Conservation (phyloP, 2,329 filamentous ascomycete species). For the Coniochaeta pulveracea region DNA sequence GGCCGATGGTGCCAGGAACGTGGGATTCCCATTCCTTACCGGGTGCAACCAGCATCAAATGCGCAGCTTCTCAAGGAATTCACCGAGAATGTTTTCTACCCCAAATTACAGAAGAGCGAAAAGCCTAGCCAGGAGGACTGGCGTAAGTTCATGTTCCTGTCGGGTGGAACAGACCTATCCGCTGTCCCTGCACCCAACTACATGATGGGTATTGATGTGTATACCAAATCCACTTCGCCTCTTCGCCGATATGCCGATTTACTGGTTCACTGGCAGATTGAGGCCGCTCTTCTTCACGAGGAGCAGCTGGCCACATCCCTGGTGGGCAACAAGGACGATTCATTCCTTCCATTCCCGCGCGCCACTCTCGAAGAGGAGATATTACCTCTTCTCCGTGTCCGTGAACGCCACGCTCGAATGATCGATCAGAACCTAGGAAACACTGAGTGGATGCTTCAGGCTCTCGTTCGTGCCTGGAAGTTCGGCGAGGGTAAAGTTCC, state of each 20-base stretch:
- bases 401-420: conserved; percentile 36
- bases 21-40: conserved; percentile 48
- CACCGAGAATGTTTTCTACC: conserved; percentile 24
- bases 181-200: conserved; percentile 43
- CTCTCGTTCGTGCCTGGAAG: conserved; percentile 48
- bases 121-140: conserved; percentile 19
- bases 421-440: conserved; percentile 30
- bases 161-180: conserved; percentile 41
- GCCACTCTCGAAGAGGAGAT: conserved; percentile 27
- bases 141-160: conserved; percentile 21
- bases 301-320: conserved; percentile 21
- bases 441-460: conserved; percentile 45
- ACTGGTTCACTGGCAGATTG: conserved; percentile 55
- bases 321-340: conserved; percentile 15
- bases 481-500: conserved; percentile 31
- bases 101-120: conserved; percentile 22
- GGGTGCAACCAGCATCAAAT: conserved; percentile 31
- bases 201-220: conserved; percentile 46
- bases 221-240: conserved; percentile 53
- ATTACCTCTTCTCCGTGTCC: conserved; percentile 38
- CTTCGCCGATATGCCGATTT: conserved; percentile 55
- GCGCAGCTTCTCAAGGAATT: conserved; percentile 24
- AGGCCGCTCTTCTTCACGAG: conserved; percentile 41
- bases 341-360: conserved; percentile 34
- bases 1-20: conserved; percentile 49